A percentile compares a stretch with the other conserved stretches of the same genome.
Evolutionary conservation across 2,329 filamentous ascomycete species (phyloP).

Genomic region (Neocatenulostroma microsporum): DNA sequence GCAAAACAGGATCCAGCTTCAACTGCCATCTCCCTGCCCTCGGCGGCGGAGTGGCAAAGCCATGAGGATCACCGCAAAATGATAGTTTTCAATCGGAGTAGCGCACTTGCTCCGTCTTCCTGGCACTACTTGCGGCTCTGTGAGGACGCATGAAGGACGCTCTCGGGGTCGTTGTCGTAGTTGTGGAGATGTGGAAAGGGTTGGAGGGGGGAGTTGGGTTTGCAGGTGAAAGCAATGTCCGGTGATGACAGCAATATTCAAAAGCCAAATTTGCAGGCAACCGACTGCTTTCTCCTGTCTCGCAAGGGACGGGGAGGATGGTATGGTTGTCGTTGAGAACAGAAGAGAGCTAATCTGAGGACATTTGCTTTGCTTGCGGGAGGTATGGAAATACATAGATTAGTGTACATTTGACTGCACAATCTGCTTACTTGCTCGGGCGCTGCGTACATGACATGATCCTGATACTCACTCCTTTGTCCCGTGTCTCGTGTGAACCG

Average conservation of each 20-base stretch:
- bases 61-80: conserved; percentile 22
- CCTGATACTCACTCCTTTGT: no score
- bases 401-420: conserved; percentile 2
- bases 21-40: conserved; percentile 2
- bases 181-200: conserved; percentile 2
- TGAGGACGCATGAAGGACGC: conserved; percentile 14
- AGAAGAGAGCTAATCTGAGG: conserved; percentile 29
- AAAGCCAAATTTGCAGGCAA: conserved; percentile 30
- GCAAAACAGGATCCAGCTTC: conserved; percentile 14
- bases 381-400: conserved; percentile 1
- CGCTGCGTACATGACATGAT: no score
- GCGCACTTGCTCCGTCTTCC: conserved; percentile 26
- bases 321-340: conserved; percentile 26
- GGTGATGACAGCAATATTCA: conserved; percentile 21
- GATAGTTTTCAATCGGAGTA: conserved; percentile 34
- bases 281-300: conserved; percentile 12
- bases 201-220: conserved; percentile 5
- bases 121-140: conserved; percentile 7
- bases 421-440: no score
- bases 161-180: conserved; percentile 3
- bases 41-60: conserved; percentile 9
- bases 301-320: conserved; percentile 6
- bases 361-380: conserved; percentile 10
- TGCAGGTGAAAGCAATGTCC: conserved; percentile 14
- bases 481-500: no score